Evolutionary conservation across 108 stramenopile genomes (phyloP).

Genomic region (Aureococcus anophagefferens): DNA sequence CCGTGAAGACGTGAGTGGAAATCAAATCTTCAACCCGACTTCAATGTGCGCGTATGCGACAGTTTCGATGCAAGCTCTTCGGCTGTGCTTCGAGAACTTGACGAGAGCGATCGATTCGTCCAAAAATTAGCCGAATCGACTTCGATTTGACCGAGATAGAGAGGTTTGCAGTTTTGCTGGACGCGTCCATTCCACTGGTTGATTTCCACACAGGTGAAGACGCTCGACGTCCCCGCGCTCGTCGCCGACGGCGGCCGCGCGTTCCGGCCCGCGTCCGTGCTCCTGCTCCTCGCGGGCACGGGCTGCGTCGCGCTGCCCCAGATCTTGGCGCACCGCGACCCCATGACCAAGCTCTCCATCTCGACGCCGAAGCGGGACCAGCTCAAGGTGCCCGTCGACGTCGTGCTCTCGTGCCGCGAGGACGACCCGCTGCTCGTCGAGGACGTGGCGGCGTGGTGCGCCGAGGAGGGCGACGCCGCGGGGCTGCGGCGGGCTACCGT

Average conservation of each 20-base stretch:
- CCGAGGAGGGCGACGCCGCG: slow-evolving; percentile 1
- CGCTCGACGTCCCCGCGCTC: neutral
- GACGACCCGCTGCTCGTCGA: slow-evolving; percentile 14
- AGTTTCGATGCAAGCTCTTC: no score
- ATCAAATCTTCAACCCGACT: no score
- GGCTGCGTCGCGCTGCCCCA: slow-evolving; percentile 24
- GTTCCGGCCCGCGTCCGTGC: slow-evolving; percentile 5
- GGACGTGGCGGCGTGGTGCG: slow-evolving; percentile 11
- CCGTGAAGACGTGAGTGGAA: slow-evolving; percentile 14
- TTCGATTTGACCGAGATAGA: no score
- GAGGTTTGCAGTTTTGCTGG: no score
- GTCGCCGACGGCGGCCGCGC: neutral
- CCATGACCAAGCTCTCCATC: slow-evolving; percentile 5
- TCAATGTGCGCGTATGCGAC: no score
- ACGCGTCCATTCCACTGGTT: no score
- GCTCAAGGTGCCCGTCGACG: slow-evolving; percentile 11
- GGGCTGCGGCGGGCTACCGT: slow-evolving; percentile 16
- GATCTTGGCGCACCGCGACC: slow-evolving; percentile 20
- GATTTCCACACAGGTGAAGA: no score
- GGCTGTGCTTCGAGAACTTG: no score
- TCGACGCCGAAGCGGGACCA: slow-evolving; percentile 14
- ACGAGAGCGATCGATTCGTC: no score
- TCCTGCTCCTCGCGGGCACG: slow-evolving; percentile 22
- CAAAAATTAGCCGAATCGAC: no score
- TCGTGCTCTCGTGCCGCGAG: slow-evolving; percentile 14